phyloP scores from a whole-genome alignment of 2,329 filamentous ascomycete genomes.

The Xylariaceae sp. region DNA sequence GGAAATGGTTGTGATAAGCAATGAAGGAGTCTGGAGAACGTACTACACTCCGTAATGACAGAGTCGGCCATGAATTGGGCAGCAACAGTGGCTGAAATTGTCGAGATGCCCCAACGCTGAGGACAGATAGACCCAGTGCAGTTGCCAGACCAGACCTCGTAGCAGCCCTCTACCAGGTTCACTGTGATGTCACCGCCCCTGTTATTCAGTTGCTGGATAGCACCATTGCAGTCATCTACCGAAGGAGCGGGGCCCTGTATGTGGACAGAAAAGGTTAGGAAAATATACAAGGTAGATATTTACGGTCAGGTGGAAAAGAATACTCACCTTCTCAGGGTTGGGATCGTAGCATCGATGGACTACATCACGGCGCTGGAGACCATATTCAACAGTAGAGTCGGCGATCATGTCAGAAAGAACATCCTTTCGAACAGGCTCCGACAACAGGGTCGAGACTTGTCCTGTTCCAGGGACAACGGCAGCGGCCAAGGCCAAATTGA shows the following conservation, averaged over 20 bases:
- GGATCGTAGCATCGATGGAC: slow-evolving; percentile 30
- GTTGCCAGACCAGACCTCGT: slow-evolving; percentile 29
- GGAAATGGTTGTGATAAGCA: not conserved
- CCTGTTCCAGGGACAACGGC: not conserved
- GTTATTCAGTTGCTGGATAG: slow-evolving; percentile 28
- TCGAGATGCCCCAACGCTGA: slow-evolving; percentile 27
- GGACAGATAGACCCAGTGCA: slow-evolving; percentile 35
- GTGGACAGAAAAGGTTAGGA: not conserved
- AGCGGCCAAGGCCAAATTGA: not conserved
- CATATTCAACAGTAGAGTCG: slow-evolving; percentile 3
- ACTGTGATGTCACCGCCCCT: slow-evolving; percentile 27
- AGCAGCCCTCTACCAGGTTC: slow-evolving; percentile 32
- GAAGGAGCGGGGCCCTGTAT: slow-evolving; percentile 31
- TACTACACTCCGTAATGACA: slow-evolving; percentile 29
- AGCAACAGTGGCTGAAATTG: slow-evolving; percentile 25
- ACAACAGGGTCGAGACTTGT: not conserved
- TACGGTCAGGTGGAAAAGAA: not conserved
- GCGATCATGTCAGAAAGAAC: not conserved
- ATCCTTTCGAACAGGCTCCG: not conserved
- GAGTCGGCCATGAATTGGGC: slow-evolving; percentile 31
- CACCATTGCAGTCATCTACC: slow-evolving; percentile 31
- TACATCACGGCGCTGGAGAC: slow-evolving; percentile 10
- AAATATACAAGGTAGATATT: not conserved
- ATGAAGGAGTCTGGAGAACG: not conserved
- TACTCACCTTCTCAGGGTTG: slow-evolving; percentile 15